These are phyloP conservation scores for Nemania sp. DNA, from an alignment of 2,329 filamentous ascomycete genomes.

Conservation along the genomic window DNA sequence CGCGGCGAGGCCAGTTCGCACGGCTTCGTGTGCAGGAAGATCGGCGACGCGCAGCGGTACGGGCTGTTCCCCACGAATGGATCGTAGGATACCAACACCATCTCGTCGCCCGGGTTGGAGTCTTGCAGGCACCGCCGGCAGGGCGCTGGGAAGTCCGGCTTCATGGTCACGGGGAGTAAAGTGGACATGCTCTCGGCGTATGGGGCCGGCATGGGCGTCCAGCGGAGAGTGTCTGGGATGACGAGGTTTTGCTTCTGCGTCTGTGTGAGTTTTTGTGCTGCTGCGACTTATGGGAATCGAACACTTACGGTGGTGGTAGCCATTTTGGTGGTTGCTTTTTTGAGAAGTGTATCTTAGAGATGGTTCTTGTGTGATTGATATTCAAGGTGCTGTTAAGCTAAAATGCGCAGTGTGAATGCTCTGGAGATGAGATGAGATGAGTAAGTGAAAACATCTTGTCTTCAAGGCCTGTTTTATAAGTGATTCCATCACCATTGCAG, in stretches of 20 bases:
- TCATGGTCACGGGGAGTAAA: background rate
- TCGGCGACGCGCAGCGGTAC: slow-evolving; percentile 19
- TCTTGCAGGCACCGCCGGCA: slow-evolving; percentile 21
- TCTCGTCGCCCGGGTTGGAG: slow-evolving; percentile 17
- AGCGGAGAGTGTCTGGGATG: slow-evolving; percentile 17
- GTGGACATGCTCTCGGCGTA: background rate
- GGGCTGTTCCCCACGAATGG: slow-evolving; percentile 25
- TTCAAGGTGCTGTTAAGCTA: no score
- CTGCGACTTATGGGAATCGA: no score
- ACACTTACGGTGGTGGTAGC: no score
- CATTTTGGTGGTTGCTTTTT: no score
- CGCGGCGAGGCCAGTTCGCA: slow-evolving; percentile 6
- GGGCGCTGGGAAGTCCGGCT: slow-evolving; percentile 9
- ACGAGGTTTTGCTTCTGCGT: background rate
- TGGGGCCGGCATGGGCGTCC: slow-evolving; percentile 15
- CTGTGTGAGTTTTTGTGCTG: no score
- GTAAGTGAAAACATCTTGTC: no score
- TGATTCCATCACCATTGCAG: no score
- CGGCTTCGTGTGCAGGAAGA: slow-evolving; percentile 17
- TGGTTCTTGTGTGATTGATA: no score
- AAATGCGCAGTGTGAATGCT: no score
- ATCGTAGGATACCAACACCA: slow-evolving; percentile 23
- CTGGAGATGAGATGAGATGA: no score
- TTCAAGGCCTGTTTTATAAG: no score
- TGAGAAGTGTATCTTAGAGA: no score